Evolutionary conservation across 192 early-diverging fungal genomes (phyloP), one percentile per base, ranked within the genome.

Genomic region (Gaertneriomyces semiglobifer): DNA sequence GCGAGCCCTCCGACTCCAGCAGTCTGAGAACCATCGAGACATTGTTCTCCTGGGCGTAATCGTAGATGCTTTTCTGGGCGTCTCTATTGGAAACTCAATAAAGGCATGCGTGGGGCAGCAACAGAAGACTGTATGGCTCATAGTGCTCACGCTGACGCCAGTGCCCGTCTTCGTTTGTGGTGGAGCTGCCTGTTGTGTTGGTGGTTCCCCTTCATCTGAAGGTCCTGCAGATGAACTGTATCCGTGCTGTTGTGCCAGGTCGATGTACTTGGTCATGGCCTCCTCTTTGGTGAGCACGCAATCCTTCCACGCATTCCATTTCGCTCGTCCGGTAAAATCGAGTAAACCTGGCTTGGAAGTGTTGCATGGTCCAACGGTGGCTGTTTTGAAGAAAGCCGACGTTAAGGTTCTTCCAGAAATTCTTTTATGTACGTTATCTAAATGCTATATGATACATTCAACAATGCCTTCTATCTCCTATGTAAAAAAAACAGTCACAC

Each of bases 361-460:
- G 19, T 68, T 71, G 71, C 74, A 76, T 55, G 45, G 48, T 16
- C 79, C 79, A 19, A 72, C 60, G 7, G 70, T 78, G 3, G 69
- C 79, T 3, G 63, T 48, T 65, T 81, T 81, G 69, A 62, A 81
- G 0, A 81, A 58, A 7, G 70, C 76, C n/a, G n/a, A 33, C 25
- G 25, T 33, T 33, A 0, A 33, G 25, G 0, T 33, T 33, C 25
- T 33, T 33, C 25, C 25, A 33, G 25, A 33, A 33, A 33, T 33
- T 33, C 25, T 33, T 33, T 33, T 33, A 33, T 33, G 25, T 33
- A 33, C 25, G 25, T 33, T 33, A 33, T 33, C 25, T 33, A 33
- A 33, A 33, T 33, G 25, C 25, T 33, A 33, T 33, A 33, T 33
- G 25, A 33, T 33, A 33, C 25, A 33, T 0, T 33, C 25, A 33